These are phyloP conservation scores for Citrus unshiu DNA, from an alignment of 345 rosid genomes.

Conservation along the genomic window DNA sequence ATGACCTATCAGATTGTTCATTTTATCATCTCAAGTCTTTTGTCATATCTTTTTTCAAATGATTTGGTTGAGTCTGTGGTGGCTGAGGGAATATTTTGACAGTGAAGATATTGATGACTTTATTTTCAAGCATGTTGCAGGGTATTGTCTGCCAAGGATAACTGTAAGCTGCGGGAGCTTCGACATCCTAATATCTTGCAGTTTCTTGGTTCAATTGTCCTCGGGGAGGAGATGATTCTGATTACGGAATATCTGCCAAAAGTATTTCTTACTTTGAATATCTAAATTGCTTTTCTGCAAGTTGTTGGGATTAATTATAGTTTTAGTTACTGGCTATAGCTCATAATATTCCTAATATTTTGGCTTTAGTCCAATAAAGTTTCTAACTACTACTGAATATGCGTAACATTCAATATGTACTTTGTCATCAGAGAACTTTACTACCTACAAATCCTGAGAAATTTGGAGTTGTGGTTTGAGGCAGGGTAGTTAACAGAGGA, in stretches of 20 bases:
- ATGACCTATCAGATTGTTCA: background rate
- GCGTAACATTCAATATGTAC: background rate
- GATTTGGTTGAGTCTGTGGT: background rate
- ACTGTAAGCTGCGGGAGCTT: constrained; percentile 46
- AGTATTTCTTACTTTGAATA: constrained; percentile 19
- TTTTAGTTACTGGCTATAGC: background rate
- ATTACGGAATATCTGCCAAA: constrained; percentile 53
- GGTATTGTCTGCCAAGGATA: constrained; percentile 54
- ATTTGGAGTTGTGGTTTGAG: background rate
- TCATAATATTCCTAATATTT: background rate
- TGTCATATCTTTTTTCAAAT: background rate
- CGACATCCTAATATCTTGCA: constrained; percentile 65
- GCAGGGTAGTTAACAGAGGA: background rate
- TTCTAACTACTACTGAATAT: background rate
- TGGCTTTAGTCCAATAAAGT: background rate
- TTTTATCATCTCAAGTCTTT: background rate
- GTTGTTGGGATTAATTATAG: background rate
- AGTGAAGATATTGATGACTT: constrained; percentile 1
- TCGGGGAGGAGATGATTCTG: constrained; percentile 49
- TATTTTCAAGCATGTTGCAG: constrained; percentile 24
- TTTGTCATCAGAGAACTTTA: background rate
- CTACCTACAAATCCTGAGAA: background rate
- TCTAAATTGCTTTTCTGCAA: background rate
- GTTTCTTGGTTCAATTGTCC: constrained; percentile 63
- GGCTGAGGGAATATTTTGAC: background rate